These are phyloP conservation scores for Penicillium parvum DNA, from an alignment of 495 filamentous ascomycete species.

Conservation along the genomic window DNA sequence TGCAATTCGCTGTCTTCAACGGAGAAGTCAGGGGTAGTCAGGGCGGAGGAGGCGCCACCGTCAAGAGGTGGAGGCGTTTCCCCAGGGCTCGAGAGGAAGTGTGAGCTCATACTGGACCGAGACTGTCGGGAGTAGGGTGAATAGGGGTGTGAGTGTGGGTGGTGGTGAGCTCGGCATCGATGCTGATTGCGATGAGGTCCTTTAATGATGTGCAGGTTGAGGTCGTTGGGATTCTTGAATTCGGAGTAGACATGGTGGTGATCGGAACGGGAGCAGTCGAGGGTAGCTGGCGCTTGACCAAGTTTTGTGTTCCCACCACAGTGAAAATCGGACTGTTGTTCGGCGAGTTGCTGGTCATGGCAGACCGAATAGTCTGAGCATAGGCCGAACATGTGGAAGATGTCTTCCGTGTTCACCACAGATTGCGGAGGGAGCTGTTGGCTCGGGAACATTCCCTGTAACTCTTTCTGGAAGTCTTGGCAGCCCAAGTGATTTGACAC, in stretches of 20 bases:
- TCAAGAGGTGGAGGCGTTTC: slow-evolving; percentile 45
- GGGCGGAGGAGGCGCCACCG: slow-evolving; percentile 32
- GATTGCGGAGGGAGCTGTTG: slow-evolving; percentile 25
- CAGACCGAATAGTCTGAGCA: slow-evolving; percentile 33
- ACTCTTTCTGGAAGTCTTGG: slow-evolving; percentile 32
- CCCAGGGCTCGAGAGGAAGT: slow-evolving; percentile 35
- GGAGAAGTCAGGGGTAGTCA: slow-evolving; percentile 39
- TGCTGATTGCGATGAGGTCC: slow-evolving; percentile 39
- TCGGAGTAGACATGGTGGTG: slow-evolving; percentile 22
- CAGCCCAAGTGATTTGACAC: slow-evolving; percentile 31
- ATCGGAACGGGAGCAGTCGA: slow-evolving; percentile 29
- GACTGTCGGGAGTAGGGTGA: slow-evolving; percentile 42
- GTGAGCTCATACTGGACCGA: slow-evolving; percentile 41
- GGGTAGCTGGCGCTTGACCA: slow-evolving; percentile 13
- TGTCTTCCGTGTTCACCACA: slow-evolving; percentile 36
- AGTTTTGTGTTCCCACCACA: slow-evolving; percentile 12
- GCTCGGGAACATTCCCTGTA: slow-evolving; percentile 21
- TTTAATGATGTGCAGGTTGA: slow-evolving; percentile 17
- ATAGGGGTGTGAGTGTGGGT: slow-evolving; percentile 35
- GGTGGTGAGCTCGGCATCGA: slow-evolving; percentile 33
- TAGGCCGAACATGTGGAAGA: slow-evolving; percentile 41
- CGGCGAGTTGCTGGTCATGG: slow-evolving; percentile 26
- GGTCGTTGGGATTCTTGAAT: slow-evolving; percentile 30
- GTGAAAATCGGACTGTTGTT: slow-evolving; percentile 13
- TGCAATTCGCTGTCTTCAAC: slow-evolving; percentile 31